A percentile compares a stretch with the other conserved stretches of the same genome.
phyloP scores from a whole-genome alignment of 2,329 filamentous ascomycete species.

The Dothideomycetidae sp. region DNA sequence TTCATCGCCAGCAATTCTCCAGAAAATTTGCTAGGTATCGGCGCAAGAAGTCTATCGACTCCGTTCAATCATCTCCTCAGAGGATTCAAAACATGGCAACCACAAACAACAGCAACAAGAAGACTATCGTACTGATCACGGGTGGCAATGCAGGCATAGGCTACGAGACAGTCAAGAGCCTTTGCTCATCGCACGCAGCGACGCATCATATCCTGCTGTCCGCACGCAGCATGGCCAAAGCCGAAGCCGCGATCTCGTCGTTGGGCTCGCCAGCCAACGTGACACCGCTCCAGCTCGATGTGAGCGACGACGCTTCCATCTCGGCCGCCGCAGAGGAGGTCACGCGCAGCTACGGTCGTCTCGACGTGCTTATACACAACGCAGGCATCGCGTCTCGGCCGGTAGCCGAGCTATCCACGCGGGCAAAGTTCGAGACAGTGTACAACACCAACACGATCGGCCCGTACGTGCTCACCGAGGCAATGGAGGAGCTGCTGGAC shows the following conservation, averaged over 20 bases:
- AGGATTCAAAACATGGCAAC: too few relatives aligned
- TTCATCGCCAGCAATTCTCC: too few relatives aligned
- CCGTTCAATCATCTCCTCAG: too few relatives aligned
- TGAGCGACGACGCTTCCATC: conserved; percentile 10
- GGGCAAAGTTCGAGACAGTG: conserved; percentile 8
- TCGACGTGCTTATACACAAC: conserved; percentile 13
- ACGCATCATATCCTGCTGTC: conserved; percentile 7
- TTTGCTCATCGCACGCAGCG: not conserved
- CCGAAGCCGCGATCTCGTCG: not conserved
- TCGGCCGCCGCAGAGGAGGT: conserved; percentile 1
- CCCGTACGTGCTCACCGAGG: conserved; percentile 4
- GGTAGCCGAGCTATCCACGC: conserved; percentile 9
- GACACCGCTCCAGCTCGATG: conserved; percentile 9
- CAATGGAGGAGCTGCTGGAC: conserved; percentile 4
- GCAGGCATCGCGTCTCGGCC: conserved; percentile 12
- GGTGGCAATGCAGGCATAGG: conserved; percentile 1
- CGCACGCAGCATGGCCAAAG: conserved; percentile 1
- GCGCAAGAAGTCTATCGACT: too few relatives aligned
- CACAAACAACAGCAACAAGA: too few relatives aligned
- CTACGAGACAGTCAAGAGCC: conserved; percentile 5
- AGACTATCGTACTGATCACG: not conserved
- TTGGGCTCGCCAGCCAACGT: conserved; percentile 2
- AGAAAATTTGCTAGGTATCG: too few relatives aligned
- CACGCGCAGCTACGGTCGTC: conserved; percentile 4
- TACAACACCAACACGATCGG: conserved; percentile 12